Base-by-base conservation (phyloP, 2,329 filamentous ascomycete species). In the Ceratocystiopsis minuta region DNA sequence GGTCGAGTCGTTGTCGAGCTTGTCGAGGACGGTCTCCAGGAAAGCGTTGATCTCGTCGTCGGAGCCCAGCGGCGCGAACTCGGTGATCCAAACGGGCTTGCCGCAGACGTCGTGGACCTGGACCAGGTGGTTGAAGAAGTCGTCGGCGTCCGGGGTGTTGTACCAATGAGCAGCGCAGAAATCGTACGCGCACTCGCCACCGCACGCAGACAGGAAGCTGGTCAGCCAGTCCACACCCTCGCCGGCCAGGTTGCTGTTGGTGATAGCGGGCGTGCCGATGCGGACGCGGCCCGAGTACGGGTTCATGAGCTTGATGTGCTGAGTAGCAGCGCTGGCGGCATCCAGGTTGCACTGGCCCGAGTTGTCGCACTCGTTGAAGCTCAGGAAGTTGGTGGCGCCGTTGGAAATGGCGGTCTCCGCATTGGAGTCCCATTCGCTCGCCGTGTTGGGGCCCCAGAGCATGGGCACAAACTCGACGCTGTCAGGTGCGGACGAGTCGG, bases 331-430 rank as follows among this genome's bases (percentile, higher is more conserved):
- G 2, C 52, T 54, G 6, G 51, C 51, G n/a, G 73, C 60, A 18
- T 58, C 55, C 55, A 79, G 55, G 62, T 77, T 71, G 51, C 73
- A 62, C 60, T 82, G 77, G n/a, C 54, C 54, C 13, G 50, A 49
- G 47, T 68, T 66, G 57, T 84, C 79, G 37, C 75, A 75, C 65
- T 84, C 78, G 66, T 84, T 84, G 70, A 80, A 81, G 56, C 67
- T 66, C 53, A 82, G 66, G 43, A 82, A 57, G 51, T 67, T 63
- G 47, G 64, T 68, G 49, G 68, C 60, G 43, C 77, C 78, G 13
- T 55, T 55, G 40, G 56, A 50, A 46, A 80, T 67, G 46, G 72
- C 70, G 15, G 57, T 54, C 41, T 66, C 55, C 37, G 67, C 74
- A 47, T 68, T 65, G 14, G 46, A 37, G 31, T 53, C 50, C 75